Percentiles rank a stretch among this genome's conserved stretches.
Evolutionary conservation across 352 stramenopile species (phyloP).

Genomic region (Globisporangium rhizosaccharum): DNA sequence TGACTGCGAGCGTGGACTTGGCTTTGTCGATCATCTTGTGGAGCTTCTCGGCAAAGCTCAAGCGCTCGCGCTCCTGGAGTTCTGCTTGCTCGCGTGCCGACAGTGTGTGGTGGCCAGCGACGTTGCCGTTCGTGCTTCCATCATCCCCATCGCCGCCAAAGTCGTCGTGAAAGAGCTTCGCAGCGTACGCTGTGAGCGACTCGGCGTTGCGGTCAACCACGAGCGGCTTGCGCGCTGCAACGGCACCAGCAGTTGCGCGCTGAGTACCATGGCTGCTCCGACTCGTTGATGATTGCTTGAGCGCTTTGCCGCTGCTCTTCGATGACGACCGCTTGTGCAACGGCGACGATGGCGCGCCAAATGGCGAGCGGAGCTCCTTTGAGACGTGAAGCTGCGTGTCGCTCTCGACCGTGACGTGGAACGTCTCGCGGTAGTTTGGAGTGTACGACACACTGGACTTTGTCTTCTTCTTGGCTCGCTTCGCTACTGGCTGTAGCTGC

Average conservation of each 20-base stretch:
- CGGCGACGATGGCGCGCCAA: slow-evolving; percentile 25
- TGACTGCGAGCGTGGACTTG: slow-evolving; percentile 47
- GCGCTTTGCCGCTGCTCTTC: slow-evolving; percentile 3
- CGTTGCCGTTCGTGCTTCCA: not conserved
- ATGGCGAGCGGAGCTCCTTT: slow-evolving; percentile 22
- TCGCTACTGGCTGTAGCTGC: slow-evolving; percentile 5
- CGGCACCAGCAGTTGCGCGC: slow-evolving; percentile 2
- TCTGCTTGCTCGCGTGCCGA: slow-evolving; percentile 28
- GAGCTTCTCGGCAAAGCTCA: slow-evolving; percentile 82
- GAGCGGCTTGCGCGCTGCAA: not conserved
- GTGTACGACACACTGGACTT: slow-evolving; percentile 11
- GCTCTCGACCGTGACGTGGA: slow-evolving; percentile 40
- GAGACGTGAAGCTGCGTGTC: slow-evolving; percentile 34
- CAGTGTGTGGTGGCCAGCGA: slow-evolving; percentile 11
- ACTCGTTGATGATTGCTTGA: not conserved
- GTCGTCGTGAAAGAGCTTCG: slow-evolving; percentile 59
- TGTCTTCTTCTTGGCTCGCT: slow-evolving; percentile 30
- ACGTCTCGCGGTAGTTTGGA: slow-evolving; percentile 6
- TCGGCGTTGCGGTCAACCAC: slow-evolving; percentile 13
- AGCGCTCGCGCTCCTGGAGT: slow-evolving; percentile 43
- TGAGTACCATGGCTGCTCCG: not conserved
- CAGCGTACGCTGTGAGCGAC: slow-evolving; percentile 63
- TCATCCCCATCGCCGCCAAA: slow-evolving; percentile 1
- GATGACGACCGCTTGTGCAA: slow-evolving; percentile 6
- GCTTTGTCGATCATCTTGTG: slow-evolving; percentile 88